phyloP scores from a whole-genome alignment of 2,329 filamentous ascomycete species.

The Trichoderma endophyticum region DNA sequence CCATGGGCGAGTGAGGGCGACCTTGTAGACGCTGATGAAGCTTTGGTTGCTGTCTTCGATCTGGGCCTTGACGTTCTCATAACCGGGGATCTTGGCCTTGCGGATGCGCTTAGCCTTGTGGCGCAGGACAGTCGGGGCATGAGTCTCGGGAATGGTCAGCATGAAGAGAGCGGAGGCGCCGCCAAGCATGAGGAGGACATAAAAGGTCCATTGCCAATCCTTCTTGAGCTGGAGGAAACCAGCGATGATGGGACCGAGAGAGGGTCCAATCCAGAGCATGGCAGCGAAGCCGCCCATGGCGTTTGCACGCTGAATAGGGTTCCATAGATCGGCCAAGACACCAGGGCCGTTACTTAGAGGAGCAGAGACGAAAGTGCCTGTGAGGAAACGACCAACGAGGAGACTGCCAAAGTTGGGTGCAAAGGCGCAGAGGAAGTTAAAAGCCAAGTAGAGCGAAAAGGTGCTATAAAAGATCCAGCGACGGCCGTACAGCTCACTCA shows the following conservation, averaged over 20 bases:
- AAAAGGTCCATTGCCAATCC: conserved; percentile 54
- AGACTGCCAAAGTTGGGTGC: conserved; percentile 51
- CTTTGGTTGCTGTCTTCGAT: conserved; percentile 44
- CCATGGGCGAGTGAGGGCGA: conserved; percentile 53
- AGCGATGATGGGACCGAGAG: conserved; percentile 51
- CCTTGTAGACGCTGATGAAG: conserved; percentile 45
- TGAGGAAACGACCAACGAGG: conserved; percentile 53
- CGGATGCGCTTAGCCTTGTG: conserved; percentile 54
- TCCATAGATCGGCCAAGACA: conserved; percentile 53
- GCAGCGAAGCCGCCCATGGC: conserved; percentile 53
- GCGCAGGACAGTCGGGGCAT: conserved; percentile 47
- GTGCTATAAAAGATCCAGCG: conserved; percentile 51
- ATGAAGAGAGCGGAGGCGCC: conserved; percentile 42
- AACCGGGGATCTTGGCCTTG: conserved; percentile 46
- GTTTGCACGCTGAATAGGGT: conserved; percentile 48
- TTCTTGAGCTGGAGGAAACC: conserved; percentile 57
- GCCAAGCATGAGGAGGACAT: conserved; percentile 44
- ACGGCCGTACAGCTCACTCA: conserved; percentile 56
- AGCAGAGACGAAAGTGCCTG: conserved; percentile 53
- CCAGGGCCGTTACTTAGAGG: conserved; percentile 49
- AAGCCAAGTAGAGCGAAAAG: conserved; percentile 47
- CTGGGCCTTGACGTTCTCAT: conserved; percentile 49
- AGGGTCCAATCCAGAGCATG: conserved; percentile 53
- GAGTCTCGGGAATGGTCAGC: conserved; percentile 59
- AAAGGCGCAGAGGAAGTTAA: conserved; percentile 54